phyloP scores from a whole-genome alignment of 2,329 filamentous ascomycete genomes.

The Trichoderma sp. region DNA sequence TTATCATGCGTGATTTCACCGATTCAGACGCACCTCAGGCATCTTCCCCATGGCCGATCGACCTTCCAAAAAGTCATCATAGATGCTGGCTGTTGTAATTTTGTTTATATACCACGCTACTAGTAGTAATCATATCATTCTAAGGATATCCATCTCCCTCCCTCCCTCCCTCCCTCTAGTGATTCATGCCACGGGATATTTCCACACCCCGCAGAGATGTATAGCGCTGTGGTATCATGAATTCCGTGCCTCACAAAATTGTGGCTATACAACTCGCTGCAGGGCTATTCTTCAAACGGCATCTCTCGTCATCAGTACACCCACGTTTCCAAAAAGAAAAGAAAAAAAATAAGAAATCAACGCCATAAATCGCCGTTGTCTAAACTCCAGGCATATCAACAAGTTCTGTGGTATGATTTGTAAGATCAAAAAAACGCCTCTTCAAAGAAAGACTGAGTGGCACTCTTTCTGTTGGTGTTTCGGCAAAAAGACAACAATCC shows the following conservation, averaged over 20 bases:
- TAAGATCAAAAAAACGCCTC: not conserved
- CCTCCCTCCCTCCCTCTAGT: not conserved
- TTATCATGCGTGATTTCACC: too few species aligned
- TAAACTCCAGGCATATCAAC: conserved; percentile 26
- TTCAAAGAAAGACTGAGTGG: not conserved
- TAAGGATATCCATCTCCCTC: not conserved
- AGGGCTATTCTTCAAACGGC: not conserved
- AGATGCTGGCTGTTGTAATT: not conserved
- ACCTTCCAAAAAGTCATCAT: not conserved
- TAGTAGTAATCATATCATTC: not conserved
- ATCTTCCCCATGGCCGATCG: not conserved
- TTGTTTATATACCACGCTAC: not conserved
- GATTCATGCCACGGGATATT: not conserved
- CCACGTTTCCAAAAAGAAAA: not conserved
- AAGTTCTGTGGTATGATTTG: not conserved
- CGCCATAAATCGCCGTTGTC: conserved; percentile 22
- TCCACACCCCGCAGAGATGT: not conserved
- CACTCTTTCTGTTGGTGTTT: not conserved
- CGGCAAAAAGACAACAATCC: not conserved
- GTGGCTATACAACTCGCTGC: not conserved
- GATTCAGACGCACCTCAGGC: not conserved
- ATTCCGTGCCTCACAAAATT: not conserved
- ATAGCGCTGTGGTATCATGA: not conserved
- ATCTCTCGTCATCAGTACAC: not conserved
- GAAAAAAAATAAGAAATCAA: conserved; percentile 13